Evolutionary conservation across 768 basidiomycete species (phyloP), one percentile per base, ranked within the genome.

Genomic region (Suillus variegatus): DNA sequence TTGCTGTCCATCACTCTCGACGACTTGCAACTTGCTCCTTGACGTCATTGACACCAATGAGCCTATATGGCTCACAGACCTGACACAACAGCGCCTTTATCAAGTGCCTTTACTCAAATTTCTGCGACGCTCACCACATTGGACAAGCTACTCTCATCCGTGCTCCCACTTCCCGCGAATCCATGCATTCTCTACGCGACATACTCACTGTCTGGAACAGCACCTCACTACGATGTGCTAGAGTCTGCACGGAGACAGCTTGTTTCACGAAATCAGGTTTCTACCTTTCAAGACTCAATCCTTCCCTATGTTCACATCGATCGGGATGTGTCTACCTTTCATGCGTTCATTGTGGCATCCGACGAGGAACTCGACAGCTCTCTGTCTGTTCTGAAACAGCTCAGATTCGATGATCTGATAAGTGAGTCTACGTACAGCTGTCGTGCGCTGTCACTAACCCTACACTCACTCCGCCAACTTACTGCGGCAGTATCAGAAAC

Each of bases 241-340:
- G 90, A 92, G 70, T 67, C 76, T 18, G 89, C 86, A 4, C 82
- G 91, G 66, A 81, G 84, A 64, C 73, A 75, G 6, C 69, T 90
- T 3, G 60, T 87, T 10, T 71, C 76, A 22, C 77, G 76, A 56
- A 81, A 83, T 65, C 64, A 70, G 12, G 71, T 77, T 14, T 69
- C 76, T 25, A 36, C 80, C 4, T 74, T 91, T 60, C 68, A 82
- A 8, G 81, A 85, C 7, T 84, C 86, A 12, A 72, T 88, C 35
- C 73, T 91, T 28, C 77, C 85, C 51, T 81, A 82, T 66, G 82
- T 86, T 35, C 79, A 84, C 67, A 75, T 86, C 56, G 78, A 78
- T 41, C 75, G 80, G 60, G 76, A 77, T 32, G 72, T 79, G 10
- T 81, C 79, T n/a, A 70, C 75, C 32, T 79, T 92, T 62, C 85